Conservation (phyloP, 257 asterid species). For the Craterostigma plantagineum region DNA sequence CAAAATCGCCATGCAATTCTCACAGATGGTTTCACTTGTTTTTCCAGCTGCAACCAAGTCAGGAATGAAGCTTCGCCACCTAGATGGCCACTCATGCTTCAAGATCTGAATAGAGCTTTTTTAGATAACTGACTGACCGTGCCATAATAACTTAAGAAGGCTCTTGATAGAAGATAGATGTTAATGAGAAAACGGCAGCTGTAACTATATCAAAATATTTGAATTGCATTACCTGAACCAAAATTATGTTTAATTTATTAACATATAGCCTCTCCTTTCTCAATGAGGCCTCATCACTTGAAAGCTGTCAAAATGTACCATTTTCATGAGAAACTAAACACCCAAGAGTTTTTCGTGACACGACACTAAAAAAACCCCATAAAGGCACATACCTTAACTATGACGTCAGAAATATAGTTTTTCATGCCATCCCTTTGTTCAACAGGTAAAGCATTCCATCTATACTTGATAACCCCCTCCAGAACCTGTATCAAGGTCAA, state of each 20-base stretch:
- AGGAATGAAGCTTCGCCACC: slow-evolving; percentile 89
- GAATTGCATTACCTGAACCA: slow-evolving; percentile 64
- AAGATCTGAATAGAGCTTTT: slow-evolving; percentile 38
- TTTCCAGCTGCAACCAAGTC: slow-evolving; percentile 93
- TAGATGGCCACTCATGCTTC: slow-evolving; percentile 97
- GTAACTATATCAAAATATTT: not conserved
- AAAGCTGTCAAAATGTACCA: slow-evolving; percentile 31
- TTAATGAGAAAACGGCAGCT: slow-evolving; percentile 1
- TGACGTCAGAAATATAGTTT: slow-evolving; percentile 90
- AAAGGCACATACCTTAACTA: slow-evolving; percentile 52
- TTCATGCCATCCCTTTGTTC: slow-evolving; percentile 98
- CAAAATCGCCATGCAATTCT: slow-evolving; percentile 94
- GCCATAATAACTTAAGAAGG: no score
- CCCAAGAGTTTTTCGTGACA: slow-evolving; percentile 1
- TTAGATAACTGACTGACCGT: no score
- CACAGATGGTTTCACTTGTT: slow-evolving; percentile 89
- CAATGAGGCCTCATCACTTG: slow-evolving; percentile 81
- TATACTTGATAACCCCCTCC: slow-evolving; percentile 89
- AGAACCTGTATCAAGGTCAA: slow-evolving; percentile 45
- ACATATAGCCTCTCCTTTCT: slow-evolving; percentile 86
- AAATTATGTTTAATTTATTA: slow-evolving; percentile 59
- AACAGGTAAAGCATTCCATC: slow-evolving; percentile 94
- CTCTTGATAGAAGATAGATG: no score
- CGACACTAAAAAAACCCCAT: slow-evolving; percentile 1
- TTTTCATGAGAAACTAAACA: slow-evolving; percentile 8